phyloP scores from a whole-genome alignment of 257 asterid species.

The Jacaranda mimosifolia region DNA sequence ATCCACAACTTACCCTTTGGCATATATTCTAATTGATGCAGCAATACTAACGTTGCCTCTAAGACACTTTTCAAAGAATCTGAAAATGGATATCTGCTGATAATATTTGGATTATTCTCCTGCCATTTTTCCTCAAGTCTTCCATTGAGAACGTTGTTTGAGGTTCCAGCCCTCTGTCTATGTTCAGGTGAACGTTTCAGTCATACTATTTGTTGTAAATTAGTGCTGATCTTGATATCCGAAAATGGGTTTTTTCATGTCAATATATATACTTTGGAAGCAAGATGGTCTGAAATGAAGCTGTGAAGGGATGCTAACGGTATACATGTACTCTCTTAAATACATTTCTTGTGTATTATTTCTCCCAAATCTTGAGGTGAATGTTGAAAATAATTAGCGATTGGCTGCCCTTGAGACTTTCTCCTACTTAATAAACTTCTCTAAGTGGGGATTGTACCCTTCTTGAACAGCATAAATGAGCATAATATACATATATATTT shows the following conservation, averaged over 20 bases:
- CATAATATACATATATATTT: background rate
- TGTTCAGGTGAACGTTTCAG: background rate
- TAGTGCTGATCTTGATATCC: background rate
- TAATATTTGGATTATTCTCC: background rate
- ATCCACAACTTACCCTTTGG: background rate
- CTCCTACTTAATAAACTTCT: background rate
- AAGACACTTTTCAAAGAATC: background rate
- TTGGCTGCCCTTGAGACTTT: background rate
- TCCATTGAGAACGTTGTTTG: background rate
- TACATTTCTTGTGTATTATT: background rate
- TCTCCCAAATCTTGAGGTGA: background rate
- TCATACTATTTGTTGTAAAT: background rate
- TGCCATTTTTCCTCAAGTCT: background rate
- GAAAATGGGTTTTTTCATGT: background rate
- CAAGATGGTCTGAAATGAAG: slow-evolving; percentile 17
- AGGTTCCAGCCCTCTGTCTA: background rate
- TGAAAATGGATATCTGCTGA: background rate
- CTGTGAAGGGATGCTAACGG: background rate
- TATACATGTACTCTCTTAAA: background rate
- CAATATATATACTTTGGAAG: background rate
- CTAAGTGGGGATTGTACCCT: slow-evolving; percentile 5
- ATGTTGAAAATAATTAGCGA: background rate
- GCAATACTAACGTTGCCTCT: background rate
- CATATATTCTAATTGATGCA: background rate
- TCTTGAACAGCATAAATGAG: background rate